Percentiles rank a stretch among this genome's conserved stretches.
Conservation (phyloP, 1,284 basidiomycete genomes). For the Boletus sp. region DNA sequence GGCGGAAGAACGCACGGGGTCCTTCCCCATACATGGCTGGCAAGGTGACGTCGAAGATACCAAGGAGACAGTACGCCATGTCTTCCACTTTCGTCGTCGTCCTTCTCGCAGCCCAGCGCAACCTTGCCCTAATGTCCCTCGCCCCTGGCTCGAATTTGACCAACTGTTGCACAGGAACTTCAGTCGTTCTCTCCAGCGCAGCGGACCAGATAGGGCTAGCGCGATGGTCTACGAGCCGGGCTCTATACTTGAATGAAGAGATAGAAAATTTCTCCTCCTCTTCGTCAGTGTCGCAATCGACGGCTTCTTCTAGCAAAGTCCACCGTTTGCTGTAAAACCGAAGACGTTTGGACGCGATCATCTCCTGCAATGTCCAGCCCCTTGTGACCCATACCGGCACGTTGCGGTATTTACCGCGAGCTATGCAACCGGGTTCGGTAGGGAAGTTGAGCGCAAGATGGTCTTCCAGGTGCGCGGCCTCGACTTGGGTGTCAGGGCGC, state of each 20-base stretch:
- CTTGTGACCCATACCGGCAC: slow-evolving; percentile 22
- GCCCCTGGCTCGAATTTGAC: slow-evolving; percentile 16
- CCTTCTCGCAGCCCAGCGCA: slow-evolving; percentile 23
- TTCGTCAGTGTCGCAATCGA: slow-evolving; percentile 16
- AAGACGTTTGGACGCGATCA: slow-evolving; percentile 25
- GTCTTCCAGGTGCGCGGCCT: neutral
- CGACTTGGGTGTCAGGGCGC: slow-evolving; percentile 19
- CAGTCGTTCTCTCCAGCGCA: slow-evolving; percentile 15
- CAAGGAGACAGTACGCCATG: slow-evolving; percentile 27
- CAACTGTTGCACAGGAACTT: slow-evolving; percentile 11
- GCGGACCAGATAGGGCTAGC: slow-evolving; percentile 7
- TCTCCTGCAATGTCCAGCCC: slow-evolving; percentile 31
- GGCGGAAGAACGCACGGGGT: slow-evolving; percentile 23
- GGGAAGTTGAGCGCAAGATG: slow-evolving; percentile 9
- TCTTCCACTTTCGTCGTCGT: slow-evolving; percentile 27
- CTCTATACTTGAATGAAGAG: slow-evolving; percentile 21
- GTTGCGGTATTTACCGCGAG: slow-evolving; percentile 3
- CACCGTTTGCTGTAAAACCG: slow-evolving; percentile 27
- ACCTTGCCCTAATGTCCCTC: slow-evolving; percentile 16
- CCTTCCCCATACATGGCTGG: slow-evolving; percentile 26
- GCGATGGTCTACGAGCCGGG: slow-evolving; percentile 22
- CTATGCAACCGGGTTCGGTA: neutral
- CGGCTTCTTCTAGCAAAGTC: slow-evolving; percentile 25
- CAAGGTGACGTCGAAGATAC: slow-evolving; percentile 26
- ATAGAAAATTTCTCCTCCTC: slow-evolving; percentile 13